Evolutionary conservation across 2,329 filamentous ascomycete genomes (phyloP).

Genomic region (Pestalotiopsis sp.): DNA sequence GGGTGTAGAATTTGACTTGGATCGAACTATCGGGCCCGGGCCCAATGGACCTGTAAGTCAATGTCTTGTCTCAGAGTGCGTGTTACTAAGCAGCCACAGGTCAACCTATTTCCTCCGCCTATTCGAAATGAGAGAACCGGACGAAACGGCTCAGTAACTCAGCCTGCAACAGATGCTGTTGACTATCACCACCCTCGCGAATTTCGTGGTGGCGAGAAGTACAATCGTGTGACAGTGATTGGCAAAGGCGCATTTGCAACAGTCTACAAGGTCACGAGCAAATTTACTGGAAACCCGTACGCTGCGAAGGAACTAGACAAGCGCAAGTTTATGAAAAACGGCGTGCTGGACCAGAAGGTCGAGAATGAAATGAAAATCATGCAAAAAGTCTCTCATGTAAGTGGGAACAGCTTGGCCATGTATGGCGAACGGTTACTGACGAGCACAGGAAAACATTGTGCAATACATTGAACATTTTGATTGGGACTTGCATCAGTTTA

Average conservation of each 20-base stretch:
- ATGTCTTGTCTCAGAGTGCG: neutral
- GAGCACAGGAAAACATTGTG: constrained; percentile 75
- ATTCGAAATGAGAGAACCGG: constrained; percentile 14
- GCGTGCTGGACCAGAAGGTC: constrained; percentile 83
- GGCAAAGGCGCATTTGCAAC: constrained; percentile 95
- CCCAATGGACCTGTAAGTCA: constrained; percentile 46
- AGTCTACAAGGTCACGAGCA: constrained; percentile 87
- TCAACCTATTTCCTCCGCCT: constrained; percentile 28
- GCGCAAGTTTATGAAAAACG: constrained; percentile 89
- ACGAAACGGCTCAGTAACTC: neutral
- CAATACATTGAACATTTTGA: constrained; percentile 88
- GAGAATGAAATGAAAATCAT: constrained; percentile 98
- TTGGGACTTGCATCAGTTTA: constrained; percentile 78
- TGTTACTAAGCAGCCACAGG: constrained; percentile 22
- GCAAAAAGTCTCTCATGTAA: constrained; percentile 78
- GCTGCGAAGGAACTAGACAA: constrained; percentile 97
- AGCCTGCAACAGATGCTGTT: constrained; percentile 5
- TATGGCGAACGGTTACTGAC: constrained; percentile 18
- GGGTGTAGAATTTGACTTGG: constrained; percentile 30
- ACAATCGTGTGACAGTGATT: constrained; percentile 79
- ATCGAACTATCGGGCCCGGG: constrained; percentile 47
- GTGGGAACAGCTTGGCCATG: constrained; percentile 29
- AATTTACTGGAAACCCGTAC: constrained; percentile 78
- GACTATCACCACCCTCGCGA: constrained; percentile 47
- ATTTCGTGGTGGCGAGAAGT: constrained; percentile 83